These are phyloP conservation scores for Leptodermis oblonga DNA, from an alignment of 257 asterid genomes.

Conservation along the genomic window DNA sequence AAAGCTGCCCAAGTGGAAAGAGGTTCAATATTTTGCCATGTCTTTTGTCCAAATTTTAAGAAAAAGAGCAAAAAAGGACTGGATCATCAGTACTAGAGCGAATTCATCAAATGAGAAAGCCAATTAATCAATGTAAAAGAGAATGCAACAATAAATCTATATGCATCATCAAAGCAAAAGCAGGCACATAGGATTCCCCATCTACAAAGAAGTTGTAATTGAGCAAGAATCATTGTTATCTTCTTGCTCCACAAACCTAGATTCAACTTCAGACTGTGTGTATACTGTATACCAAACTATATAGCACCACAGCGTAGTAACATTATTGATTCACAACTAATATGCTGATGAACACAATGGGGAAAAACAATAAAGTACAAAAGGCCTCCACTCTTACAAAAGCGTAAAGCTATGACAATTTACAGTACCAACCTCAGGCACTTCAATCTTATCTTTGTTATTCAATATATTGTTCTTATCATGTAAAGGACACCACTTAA, in stretches of 20 bases:
- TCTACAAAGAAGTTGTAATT: too few relatives aligned
- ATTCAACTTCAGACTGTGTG: neutral
- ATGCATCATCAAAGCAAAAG: too few relatives aligned
- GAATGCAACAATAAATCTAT: too few relatives aligned
- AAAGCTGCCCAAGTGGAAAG: neutral
- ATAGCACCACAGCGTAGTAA: neutral
- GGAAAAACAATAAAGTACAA: neutral
- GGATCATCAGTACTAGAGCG: too few relatives aligned
- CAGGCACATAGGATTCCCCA: neutral
- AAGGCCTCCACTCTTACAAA: neutral
- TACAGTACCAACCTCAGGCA: neutral
- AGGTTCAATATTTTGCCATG: neutral
- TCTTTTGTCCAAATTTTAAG: neutral
- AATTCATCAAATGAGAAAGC: too few relatives aligned
- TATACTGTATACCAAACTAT: neutral
- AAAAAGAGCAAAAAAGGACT: neutral
- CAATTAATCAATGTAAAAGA: too few relatives aligned
- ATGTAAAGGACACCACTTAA: neutral
- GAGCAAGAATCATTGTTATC: neutral
- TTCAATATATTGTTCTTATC: neutral
- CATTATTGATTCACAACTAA: neutral
- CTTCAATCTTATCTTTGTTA: neutral
- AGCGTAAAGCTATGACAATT: neutral
- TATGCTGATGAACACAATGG: neutral
- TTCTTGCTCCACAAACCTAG: neutral